Conservation (phyloP, 2,329 filamentous ascomycete genomes). For the Orbilia quercus region DNA sequence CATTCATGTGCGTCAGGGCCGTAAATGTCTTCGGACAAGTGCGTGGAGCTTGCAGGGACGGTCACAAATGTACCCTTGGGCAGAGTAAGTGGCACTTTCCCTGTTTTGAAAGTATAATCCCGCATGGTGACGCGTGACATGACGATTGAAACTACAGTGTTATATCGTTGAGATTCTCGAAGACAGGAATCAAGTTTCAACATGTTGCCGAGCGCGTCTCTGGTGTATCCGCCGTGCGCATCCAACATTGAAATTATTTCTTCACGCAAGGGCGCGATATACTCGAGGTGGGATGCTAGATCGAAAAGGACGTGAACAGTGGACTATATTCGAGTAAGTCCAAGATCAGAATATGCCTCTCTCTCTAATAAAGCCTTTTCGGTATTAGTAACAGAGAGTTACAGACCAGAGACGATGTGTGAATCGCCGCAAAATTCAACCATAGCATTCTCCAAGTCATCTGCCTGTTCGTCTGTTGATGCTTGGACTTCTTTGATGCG, state of each 20-base stretch:
- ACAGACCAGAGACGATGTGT: slow-evolving; percentile 56
- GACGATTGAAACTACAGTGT: slow-evolving; percentile 63
- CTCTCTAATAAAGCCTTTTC: neutral
- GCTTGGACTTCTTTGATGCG: slow-evolving; percentile 27
- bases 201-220: slow-evolving; percentile 63
- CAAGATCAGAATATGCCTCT: neutral
- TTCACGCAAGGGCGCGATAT: slow-evolving; percentile 61
- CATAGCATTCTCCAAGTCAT: slow-evolving; percentile 50
- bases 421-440: slow-evolving; percentile 57
- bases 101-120: slow-evolving; percentile 14
- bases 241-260: slow-evolving; percentile 62
- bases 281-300: slow-evolving; percentile 60
- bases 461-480: slow-evolving; percentile 33
- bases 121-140: slow-evolving; percentile 1
- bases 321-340: slow-evolving; percentile 57
- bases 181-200: slow-evolving; percentile 64
- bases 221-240: slow-evolving; percentile 62
- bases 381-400: neutral
- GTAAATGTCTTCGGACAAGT: slow-evolving; percentile 61
- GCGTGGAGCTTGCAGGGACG: slow-evolving; percentile 57
- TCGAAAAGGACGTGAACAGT: slow-evolving; percentile 64
- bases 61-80: slow-evolving; percentile 56
- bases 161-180: slow-evolving; percentile 65
- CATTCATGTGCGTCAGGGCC: slow-evolving; percentile 62
- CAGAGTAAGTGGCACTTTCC: slow-evolving; percentile 13